Evolutionary conservation across 75 land plant genomes (phyloP).

Genomic region (Picea sitchensis): DNA sequence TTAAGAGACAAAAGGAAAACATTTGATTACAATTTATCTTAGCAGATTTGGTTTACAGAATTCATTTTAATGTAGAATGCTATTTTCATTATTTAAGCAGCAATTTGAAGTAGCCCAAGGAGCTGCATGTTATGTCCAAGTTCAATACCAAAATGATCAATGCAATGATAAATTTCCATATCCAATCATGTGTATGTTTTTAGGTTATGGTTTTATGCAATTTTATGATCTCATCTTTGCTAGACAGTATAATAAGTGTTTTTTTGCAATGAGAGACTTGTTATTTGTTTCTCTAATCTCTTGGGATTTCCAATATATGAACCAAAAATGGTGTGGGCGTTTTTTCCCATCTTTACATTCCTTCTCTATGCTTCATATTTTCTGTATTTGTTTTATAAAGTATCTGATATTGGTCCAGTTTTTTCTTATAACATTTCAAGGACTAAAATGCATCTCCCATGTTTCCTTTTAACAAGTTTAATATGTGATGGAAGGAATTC

Average conservation of each 20-base stretch:
- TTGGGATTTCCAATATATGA: no score
- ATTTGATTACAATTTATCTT: not conserved
- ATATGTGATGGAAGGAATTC: constrained; percentile 1
- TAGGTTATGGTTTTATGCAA: no score
- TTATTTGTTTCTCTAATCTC: no score
- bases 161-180: no score
- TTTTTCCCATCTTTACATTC: not conserved
- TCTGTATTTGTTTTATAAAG: not conserved
- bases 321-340: not conserved
- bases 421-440: not conserved
- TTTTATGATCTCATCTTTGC: no score
- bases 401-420: not conserved
- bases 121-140: no score
- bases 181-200: no score
- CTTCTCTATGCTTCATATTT: constrained; percentile 4
- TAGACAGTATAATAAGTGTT: no score
- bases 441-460: not conserved
- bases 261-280: no score
- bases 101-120: no score
- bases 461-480: not conserved
- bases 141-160: no score
- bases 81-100: not conserved
- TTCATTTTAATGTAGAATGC: not conserved
- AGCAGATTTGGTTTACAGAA: not conserved
- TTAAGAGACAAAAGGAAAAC: not conserved